phyloP scores from a whole-genome alignment of 805 yeast genomes.

The Candida coleopterorum region DNA sequence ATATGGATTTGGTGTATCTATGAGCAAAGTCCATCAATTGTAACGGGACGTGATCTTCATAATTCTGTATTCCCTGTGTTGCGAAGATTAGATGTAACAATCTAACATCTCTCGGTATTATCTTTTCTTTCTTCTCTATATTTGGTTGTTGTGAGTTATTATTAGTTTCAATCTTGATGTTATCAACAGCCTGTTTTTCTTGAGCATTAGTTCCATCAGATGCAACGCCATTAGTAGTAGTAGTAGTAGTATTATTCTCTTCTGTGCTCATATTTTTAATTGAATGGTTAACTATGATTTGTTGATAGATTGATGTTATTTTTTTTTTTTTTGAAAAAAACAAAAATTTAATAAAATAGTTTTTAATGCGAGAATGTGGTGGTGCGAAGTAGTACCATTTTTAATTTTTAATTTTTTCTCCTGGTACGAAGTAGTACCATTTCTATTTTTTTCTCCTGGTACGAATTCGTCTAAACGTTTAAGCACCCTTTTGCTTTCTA shows the following conservation, averaged over 20 bases:
- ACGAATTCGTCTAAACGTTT: too few relatives aligned
- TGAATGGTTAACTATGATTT: too few relatives aligned
- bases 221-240: neutral
- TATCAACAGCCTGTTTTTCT: neutral
- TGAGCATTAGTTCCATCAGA: neutral
- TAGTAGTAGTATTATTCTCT: neutral
- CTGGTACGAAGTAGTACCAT: too few relatives aligned
- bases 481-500: too few relatives aligned
- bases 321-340: too few relatives aligned
- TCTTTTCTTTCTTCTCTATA: conserved; percentile 12
- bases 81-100: conserved; percentile 87
- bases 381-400: too few relatives aligned
- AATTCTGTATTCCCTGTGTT: conserved; percentile 84
- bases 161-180: neutral
- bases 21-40: conserved; percentile 97
- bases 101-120: conserved; percentile 85
- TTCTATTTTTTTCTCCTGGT: too few relatives aligned
- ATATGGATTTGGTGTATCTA: conserved; percentile 76
- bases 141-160: neutral
- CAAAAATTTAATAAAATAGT: too few relatives aligned
- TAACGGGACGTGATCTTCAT: conserved; percentile 93
- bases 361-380: too few relatives aligned
- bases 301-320: too few relatives aligned
- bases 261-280: conserved; percentile 2
- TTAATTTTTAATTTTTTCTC: too few relatives aligned